Evolutionary conservation across 1,284 basidiomycete species (phyloP).

Genomic region (Somion occarium): DNA sequence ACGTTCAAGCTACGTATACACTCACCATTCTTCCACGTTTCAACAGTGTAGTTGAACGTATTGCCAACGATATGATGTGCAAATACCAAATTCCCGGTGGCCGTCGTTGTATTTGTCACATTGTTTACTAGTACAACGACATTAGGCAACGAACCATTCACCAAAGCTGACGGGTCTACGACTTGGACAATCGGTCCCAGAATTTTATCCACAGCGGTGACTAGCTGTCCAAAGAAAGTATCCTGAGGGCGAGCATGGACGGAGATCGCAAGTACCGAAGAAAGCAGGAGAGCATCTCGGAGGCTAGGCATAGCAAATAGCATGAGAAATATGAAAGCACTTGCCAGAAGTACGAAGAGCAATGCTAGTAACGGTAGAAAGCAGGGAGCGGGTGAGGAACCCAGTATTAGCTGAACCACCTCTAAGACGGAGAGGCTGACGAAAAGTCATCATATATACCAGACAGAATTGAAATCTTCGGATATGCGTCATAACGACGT

Average conservation of each 20-base stretch:
- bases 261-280: neutral
- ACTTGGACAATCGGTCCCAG: neutral
- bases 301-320: neutral
- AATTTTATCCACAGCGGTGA: neutral
- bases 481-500: too few species aligned
- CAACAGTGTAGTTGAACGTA: conserved; percentile 31
- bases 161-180: neutral
- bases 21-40: conserved; percentile 33
- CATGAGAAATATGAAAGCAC: neutral
- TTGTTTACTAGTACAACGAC: neutral
- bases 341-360: neutral
- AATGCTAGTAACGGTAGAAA: neutral
- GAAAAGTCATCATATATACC: too few species aligned
- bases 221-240: neutral
- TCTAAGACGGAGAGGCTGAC: too few species aligned
- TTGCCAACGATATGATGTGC: conserved; percentile 38
- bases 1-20: conserved; percentile 1
- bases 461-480: too few species aligned
- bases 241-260: neutral
- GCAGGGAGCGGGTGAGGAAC: neutral
- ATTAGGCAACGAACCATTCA: neutral
- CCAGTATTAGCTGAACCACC: too few species aligned
- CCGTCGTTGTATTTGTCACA: neutral
- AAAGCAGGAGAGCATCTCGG: neutral
- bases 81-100: conserved; percentile 16